These are phyloP conservation scores for Cyclanthera cordifolia DNA, from an alignment of 306 rosid species.

Conservation along the genomic window DNA sequence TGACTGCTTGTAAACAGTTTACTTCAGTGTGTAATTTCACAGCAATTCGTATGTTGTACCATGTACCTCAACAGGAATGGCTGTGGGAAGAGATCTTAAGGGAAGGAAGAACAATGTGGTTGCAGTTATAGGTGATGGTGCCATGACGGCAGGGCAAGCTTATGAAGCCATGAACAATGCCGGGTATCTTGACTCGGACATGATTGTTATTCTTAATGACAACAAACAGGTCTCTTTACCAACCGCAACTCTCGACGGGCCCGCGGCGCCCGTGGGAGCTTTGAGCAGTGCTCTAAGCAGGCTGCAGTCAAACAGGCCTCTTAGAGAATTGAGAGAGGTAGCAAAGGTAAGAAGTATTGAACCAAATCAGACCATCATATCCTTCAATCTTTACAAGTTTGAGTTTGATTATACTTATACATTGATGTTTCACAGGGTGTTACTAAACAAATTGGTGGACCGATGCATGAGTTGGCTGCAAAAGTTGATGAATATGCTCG, in stretches of 20 bases:
- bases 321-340: conserved; percentile 90
- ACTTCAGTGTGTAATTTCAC: background rate
- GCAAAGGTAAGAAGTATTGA: conserved; percentile 58
- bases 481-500: conserved; percentile 99
- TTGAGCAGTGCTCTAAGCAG: conserved; percentile 94
- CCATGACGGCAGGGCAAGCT: conserved; percentile 99
- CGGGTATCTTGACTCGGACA: conserved; percentile 89
- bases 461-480: conserved; percentile 92
- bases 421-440: conserved; percentile 52
- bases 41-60: conserved; percentile 1
- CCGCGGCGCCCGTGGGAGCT: conserved; percentile 85
- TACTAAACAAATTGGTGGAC: conserved; percentile 82
- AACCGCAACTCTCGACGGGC: conserved; percentile 90
- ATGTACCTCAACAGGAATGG: conserved; percentile 62
- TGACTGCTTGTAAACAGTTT: background rate
- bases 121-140: conserved; percentile 93
- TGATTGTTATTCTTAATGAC: conserved; percentile 96
- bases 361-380: background rate
- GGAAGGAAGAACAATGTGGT: conserved; percentile 63
- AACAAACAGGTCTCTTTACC: conserved; percentile 93
- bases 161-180: conserved; percentile 99
- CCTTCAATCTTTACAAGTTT: conserved; percentile 10
- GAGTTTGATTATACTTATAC: conserved; percentile 11
- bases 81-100: conserved; percentile 88
- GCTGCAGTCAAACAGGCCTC: conserved; percentile 82